Evolutionary conservation across 2,329 filamentous ascomycete species (phyloP).

Genomic region (Coniochaeta ligniaria): DNA sequence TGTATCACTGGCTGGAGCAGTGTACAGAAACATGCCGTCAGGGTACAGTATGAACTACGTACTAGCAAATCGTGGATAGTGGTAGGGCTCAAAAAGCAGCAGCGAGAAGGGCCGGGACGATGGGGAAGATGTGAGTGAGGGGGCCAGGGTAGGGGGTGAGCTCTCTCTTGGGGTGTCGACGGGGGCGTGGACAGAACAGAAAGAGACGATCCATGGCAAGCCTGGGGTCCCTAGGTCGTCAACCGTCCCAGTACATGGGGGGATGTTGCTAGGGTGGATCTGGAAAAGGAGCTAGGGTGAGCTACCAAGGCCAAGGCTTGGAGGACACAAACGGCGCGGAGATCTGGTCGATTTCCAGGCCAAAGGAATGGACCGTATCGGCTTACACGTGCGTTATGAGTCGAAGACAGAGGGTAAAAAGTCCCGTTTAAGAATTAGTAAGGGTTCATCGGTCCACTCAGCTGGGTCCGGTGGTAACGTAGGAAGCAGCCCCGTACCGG

Average conservation of each 20-base stretch:
- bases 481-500: neutral
- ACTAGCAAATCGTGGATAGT: neutral
- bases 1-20: neutral
- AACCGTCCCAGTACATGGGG: neutral
- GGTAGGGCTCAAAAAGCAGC: neutral
- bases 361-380: neutral
- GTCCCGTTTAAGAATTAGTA: neutral
- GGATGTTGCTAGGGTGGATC: neutral
- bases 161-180: neutral
- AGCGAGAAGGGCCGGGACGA: neutral
- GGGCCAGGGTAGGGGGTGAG: neutral
- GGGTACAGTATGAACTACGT: neutral
- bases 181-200: neutral
- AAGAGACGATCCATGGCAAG: neutral
- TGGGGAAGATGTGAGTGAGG: neutral
- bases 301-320: neutral
- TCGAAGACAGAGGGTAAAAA: neutral
- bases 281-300: neutral
- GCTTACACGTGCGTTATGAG: neutral
- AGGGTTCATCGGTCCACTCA: neutral
- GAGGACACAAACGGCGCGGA: neutral
- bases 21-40: neutral
- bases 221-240: neutral
- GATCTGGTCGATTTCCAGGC: neutral
- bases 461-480: neutral